Base-by-base conservation (phyloP, 2,329 filamentous ascomycete genomes). In the Neonectria neomacrospora region DNA sequence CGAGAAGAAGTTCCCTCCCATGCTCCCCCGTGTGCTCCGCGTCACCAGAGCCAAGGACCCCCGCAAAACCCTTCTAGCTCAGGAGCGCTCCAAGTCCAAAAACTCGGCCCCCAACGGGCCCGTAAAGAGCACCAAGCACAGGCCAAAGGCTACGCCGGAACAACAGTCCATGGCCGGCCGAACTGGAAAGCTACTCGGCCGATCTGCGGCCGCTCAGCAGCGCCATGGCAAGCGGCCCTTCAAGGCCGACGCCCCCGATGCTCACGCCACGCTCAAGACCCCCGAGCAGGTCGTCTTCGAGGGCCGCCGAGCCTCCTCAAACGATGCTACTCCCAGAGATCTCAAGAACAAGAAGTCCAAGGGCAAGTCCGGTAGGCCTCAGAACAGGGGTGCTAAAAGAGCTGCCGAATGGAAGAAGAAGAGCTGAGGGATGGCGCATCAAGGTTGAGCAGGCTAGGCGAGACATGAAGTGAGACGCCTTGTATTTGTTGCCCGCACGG, bases 1-100 rank as follows among this genome's bases (percentile, higher is more conserved):
- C 76, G 94, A 89, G 66, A 97, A 98, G 83, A 96, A 92, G 73
- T 98, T 94, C 74, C 94, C 95, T 16, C 95, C 95, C 18, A 90
- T 97, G 87, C 88, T 98, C n/a, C 95, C 95, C 10, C 90, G 96
- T 48, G 87, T 90, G 69, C 84, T 99, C 34, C 91, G 96, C 57
- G 94, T 99, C 50, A 91, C 88, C 51, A 90, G 96, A 64, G 96
- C 96, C 74, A 95, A 94, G 79, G 91, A 91, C 61, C 86, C 86
- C 37, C 84, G 86, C 74, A 88, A 88, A 78, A 89, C 86, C 7
- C 77, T 80, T 41, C 78, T 83, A 28, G 85, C 86, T 57, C 67
- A 81, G 70, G 68, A 77, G 71, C 70, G 73, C 58, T 47, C 68
- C 64, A 70, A 71, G 64, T 69, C 73, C 66, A 76, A 76, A 63